These are phyloP conservation scores for Tuber umbilicatum DNA, from an alignment of 495 filamentous ascomycete genomes.

Conservation along the genomic window DNA sequence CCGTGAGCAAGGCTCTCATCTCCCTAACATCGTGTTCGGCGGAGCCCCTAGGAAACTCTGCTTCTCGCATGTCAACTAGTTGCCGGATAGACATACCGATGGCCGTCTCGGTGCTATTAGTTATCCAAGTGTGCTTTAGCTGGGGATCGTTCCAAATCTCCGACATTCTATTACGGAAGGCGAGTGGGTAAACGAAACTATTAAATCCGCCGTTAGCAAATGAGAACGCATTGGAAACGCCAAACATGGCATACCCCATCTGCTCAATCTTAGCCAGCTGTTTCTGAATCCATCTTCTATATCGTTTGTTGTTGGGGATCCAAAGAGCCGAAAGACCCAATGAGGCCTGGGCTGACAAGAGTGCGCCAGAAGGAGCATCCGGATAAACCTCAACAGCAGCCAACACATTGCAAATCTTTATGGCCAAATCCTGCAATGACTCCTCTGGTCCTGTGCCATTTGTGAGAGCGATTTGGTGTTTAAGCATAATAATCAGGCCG, in stretches of 20 bases:
- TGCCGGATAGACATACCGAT: conserved; percentile 41
- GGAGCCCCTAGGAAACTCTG: conserved; percentile 34
- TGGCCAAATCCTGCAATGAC: conserved; percentile 56
- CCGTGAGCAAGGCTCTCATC: conserved; percentile 35
- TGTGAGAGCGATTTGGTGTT: conserved; percentile 56
- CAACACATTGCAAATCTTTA: conserved; percentile 66
- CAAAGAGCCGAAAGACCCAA: conserved; percentile 72
- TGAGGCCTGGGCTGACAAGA: conserved; percentile 67
- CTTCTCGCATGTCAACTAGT: conserved; percentile 39
- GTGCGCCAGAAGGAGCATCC: conserved; percentile 58
- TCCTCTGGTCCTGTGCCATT: conserved; percentile 45
- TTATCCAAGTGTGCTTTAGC: conserved; percentile 40
- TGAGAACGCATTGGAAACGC: conserved; percentile 12
- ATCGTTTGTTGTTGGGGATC: conserved; percentile 61
- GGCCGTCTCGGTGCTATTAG: conserved; percentile 37
- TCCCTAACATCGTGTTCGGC: conserved; percentile 36
- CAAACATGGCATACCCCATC: conserved; percentile 60
- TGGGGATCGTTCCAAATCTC: conserved; percentile 50
- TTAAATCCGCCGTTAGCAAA: conserved; percentile 20
- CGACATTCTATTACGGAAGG: conserved; percentile 66
- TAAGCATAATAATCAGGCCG: conserved; percentile 71
- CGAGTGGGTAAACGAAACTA: conserved; percentile 75
- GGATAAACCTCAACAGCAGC: conserved; percentile 71
- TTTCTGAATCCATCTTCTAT: conserved; percentile 75
- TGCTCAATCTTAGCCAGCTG: conserved; percentile 74